Conservation (phyloP, 169 alveolate species). For the Plasmodium yoelii region DNA sequence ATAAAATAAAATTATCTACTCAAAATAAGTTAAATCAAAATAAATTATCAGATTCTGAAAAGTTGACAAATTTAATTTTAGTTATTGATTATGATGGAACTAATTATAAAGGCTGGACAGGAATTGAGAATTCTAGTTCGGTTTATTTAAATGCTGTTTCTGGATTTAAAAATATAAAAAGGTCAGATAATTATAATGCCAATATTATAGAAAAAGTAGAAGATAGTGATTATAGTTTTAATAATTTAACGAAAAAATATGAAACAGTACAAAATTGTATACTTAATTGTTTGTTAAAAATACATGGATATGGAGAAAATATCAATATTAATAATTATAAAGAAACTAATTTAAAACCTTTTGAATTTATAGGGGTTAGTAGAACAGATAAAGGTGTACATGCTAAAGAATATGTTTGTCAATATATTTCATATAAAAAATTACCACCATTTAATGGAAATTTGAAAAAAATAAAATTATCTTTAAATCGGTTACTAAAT, state of each 20-base stretch:
- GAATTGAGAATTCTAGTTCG: slow-evolving; percentile 76
- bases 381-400: slow-evolving; percentile 88
- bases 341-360: slow-evolving; percentile 25
- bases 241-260: background rate
- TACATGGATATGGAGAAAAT: slow-evolving; percentile 80
- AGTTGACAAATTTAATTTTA: slow-evolving; percentile 79
- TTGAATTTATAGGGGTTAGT: slow-evolving; percentile 83
- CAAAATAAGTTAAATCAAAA: background rate
- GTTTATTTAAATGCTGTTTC: slow-evolving; percentile 32
- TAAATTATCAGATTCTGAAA: background rate
- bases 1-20: no score
- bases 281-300: slow-evolving; percentile 75
- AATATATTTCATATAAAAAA: slow-evolving; percentile 81
- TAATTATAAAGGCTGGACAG: slow-evolving; percentile 81
- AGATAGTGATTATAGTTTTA: no score
- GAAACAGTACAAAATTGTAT: slow-evolving; percentile 76
- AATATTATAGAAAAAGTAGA: no score
- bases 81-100: slow-evolving; percentile 83
- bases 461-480: slow-evolving; percentile 72
- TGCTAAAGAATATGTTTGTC: slow-evolving; percentile 83
- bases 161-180: slow-evolving; percentile 19
- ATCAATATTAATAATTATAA: background rate
- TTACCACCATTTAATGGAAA: slow-evolving; percentile 80
- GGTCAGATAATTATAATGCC: background rate
- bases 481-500: slow-evolving; percentile 79